These are phyloP conservation scores for Glycine tomentella DNA, from an alignment of 306 rosid genomes.

Conservation along the genomic window DNA sequence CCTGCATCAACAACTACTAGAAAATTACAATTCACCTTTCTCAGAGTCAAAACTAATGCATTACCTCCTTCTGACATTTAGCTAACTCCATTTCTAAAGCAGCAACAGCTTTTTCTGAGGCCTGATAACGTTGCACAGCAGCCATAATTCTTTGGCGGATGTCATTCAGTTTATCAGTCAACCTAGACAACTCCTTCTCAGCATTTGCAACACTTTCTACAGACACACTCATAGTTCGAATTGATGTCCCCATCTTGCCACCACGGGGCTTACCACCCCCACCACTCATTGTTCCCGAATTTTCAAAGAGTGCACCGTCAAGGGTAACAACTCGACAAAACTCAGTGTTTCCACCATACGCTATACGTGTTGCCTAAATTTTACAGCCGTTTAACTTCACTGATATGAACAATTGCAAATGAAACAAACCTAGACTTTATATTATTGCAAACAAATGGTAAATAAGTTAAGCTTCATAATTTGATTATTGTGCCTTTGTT, in stretches of 20 bases:
- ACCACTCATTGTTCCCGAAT: conserved; percentile 95
- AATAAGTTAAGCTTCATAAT: not conserved
- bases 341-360: conserved; percentile 70
- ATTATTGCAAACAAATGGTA: conserved; percentile 15
- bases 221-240: conserved; percentile 84
- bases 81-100: conserved; percentile 87
- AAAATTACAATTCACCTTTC: conserved; percentile 6
- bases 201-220: conserved; percentile 77
- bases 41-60: conserved; percentile 34
- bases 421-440: conserved; percentile 1
- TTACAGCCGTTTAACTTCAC: conserved; percentile 27
- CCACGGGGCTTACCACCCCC: conserved; percentile 94
- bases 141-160: conserved; percentile 70
- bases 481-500: not conserved
- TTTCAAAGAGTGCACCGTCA: conserved; percentile 92
- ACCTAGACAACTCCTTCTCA: conserved; percentile 67
- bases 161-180: conserved; percentile 60
- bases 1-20: conserved; percentile 21
- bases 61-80: conserved; percentile 87
- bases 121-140: conserved; percentile 71
- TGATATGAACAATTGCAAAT: conserved; percentile 15
- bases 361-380: conserved; percentile 84
- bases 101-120: conserved; percentile 68
- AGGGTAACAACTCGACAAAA: conserved; percentile 91
- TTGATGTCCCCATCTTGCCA: conserved; percentile 94